Evolutionary conservation across 768 basidiomycete genomes (phyloP).

Genomic region (Phallus indusiatus): DNA sequence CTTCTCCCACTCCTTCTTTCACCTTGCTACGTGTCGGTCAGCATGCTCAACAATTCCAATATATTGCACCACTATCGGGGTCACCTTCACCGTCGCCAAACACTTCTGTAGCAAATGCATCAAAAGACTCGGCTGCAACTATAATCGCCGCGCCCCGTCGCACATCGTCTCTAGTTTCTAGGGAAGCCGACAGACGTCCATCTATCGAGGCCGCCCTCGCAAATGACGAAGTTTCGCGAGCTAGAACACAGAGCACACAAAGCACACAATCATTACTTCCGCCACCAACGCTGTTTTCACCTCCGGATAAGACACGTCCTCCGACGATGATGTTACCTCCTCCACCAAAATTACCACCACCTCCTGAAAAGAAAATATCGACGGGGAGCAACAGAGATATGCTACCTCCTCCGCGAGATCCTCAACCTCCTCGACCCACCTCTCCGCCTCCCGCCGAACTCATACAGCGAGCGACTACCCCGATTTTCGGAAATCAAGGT

Average conservation of each 20-base stretch:
- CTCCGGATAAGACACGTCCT: conserved; percentile 67
- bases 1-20: conserved; percentile 23
- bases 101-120: conserved; percentile 23
- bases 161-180: conserved; percentile 22
- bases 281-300: conserved; percentile 41
- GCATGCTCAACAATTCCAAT: conserved; percentile 59
- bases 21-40: conserved; percentile 49
- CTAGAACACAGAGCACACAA: conserved; percentile 22
- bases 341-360: conserved; percentile 70
- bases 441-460: conserved; percentile 92
- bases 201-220: conserved; percentile 63
- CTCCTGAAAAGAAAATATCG: conserved; percentile 52
- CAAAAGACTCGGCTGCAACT: conserved; percentile 42
- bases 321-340: conserved; percentile 75
- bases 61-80: conserved; percentile 43
- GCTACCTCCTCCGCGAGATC: conserved; percentile 35
- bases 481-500: conserved; percentile 56
- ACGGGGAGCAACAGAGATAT: conserved; percentile 18
- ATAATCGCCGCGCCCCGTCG: conserved; percentile 24
- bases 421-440: conserved; percentile 76
- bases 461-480: conserved; percentile 84
- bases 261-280: conserved; percentile 33
- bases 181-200: conserved; percentile 48
- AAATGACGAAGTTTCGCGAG: conserved; percentile 27
- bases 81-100: conserved; percentile 18